Percentiles rank a stretch among this genome's conserved stretches.
phyloP scores from a whole-genome alignment of 495 filamentous ascomycete species.

The Xylaria castorea region DNA sequence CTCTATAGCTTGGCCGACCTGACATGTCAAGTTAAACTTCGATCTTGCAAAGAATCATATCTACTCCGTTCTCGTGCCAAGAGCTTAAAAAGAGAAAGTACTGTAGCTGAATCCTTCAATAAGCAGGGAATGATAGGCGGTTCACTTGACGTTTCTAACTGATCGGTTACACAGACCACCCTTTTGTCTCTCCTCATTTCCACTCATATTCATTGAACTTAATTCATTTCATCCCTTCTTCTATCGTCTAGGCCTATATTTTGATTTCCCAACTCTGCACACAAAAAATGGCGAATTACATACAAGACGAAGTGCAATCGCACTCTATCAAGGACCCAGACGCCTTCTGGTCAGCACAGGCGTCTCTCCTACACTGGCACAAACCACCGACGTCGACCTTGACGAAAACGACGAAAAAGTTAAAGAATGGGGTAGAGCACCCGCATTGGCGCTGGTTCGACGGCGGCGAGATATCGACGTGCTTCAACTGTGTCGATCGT shows the following conservation, averaged over 20 bases:
- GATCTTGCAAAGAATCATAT: neutral
- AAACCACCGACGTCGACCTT: constrained; percentile 63
- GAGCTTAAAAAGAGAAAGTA: neutral
- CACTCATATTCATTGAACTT: neutral
- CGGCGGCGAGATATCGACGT: constrained; percentile 85
- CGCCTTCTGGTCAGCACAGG: constrained; percentile 79
- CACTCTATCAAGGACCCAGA: constrained; percentile 68
- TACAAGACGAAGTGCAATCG: constrained; percentile 58
- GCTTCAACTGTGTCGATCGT: constrained; percentile 88
- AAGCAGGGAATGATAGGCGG: neutral
- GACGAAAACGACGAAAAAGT: constrained; percentile 47
- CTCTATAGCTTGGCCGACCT: neutral
- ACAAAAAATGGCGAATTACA: constrained; percentile 42
- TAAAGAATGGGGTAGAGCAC: constrained; percentile 49
- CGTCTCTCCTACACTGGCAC: constrained; percentile 80
- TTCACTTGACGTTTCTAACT: constrained; percentile 1
- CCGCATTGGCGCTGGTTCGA: constrained; percentile 87
- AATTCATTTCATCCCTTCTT: neutral
- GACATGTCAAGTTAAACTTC: neutral
- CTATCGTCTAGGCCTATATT: neutral
- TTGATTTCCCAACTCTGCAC: neutral
- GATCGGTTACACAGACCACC: constrained; percentile 10
- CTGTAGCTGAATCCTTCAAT: neutral
- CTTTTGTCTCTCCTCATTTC: neutral
- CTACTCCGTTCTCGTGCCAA: neutral